Evolutionary conservation across 352 stramenopile species (phyloP).

Genomic region (Blastocystis sp.): DNA sequence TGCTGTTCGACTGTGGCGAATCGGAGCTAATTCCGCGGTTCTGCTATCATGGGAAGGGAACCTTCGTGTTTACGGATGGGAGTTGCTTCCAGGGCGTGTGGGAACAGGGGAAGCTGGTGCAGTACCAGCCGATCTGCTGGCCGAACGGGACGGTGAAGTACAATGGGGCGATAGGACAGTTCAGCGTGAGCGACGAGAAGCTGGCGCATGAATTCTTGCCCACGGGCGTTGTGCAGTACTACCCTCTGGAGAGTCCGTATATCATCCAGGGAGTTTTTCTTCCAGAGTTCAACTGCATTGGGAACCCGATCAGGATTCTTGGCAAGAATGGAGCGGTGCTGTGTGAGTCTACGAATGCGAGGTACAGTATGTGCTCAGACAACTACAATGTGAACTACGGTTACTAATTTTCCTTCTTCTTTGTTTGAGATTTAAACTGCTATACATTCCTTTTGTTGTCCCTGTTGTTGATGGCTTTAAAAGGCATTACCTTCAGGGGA

Average conservation of each 20-base stretch:
- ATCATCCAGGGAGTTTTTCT: constrained; percentile 4
- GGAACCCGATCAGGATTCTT: not conserved
- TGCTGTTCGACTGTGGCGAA: not conserved
- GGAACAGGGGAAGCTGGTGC: not conserved
- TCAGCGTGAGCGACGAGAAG: not conserved
- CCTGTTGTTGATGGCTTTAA: not conserved
- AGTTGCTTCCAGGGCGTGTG: constrained; percentile 40
- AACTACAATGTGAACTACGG: constrained; percentile 63
- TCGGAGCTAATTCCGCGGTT: constrained; percentile 2
- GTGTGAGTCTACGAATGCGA: not conserved
- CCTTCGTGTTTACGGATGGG: constrained; percentile 16
- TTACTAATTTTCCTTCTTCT: not conserved
- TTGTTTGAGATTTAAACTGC: not conserved
- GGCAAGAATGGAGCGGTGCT: not conserved
- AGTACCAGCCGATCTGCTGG: constrained; percentile 26
- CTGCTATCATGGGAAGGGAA: constrained; percentile 13
- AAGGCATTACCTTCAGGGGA: not conserved
- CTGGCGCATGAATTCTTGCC: constrained; percentile 37
- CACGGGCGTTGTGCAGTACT: not conserved
- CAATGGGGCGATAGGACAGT: not conserved
- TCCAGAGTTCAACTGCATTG: constrained; percentile 24
- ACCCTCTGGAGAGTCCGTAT: not conserved
- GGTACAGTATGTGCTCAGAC: constrained; percentile 26
- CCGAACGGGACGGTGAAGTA: constrained; percentile 9
- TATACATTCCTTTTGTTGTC: not conserved